Conservation (phyloP, 1,284 basidiomycete genomes). For the Phellopilus nigrolimitatus region DNA sequence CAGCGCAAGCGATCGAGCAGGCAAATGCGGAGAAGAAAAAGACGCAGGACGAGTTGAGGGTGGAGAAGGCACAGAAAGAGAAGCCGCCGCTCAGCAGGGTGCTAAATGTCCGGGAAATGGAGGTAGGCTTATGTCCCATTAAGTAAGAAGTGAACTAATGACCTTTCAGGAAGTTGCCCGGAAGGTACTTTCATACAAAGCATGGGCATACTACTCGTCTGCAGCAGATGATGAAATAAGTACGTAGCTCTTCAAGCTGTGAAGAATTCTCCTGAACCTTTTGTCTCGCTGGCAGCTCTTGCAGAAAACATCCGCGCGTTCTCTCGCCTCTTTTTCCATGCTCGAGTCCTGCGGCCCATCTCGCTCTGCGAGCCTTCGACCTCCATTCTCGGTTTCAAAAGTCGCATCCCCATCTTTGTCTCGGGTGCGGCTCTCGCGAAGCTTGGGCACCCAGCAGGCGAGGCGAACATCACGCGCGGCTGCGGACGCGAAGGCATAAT, state of each 20-base stretch:
- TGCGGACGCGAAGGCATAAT: slow-evolving; percentile 70
- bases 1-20: slow-evolving; percentile 39
- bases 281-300: slow-evolving; percentile 39
- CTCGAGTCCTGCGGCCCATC: slow-evolving; percentile 73
- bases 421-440: slow-evolving; percentile 86
- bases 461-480: slow-evolving; percentile 79
- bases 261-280: slow-evolving; percentile 12
- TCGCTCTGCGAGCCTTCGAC: slow-evolving; percentile 70
- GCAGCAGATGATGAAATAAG: slow-evolving; percentile 79
- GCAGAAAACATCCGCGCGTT: slow-evolving; percentile 71
- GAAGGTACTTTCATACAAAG: slow-evolving; percentile 66
- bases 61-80: slow-evolving; percentile 55
- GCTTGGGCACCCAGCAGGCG: slow-evolving; percentile 84
- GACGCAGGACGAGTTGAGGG: slow-evolving; percentile 67
- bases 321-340: slow-evolving; percentile 76
- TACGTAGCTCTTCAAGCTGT: slow-evolving; percentile 35
- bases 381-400: slow-evolving; percentile 68
- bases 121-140: slow-evolving; percentile 38
- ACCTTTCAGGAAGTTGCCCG: slow-evolving; percentile 50
- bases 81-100: slow-evolving; percentile 65
- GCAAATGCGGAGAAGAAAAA: slow-evolving; percentile 41
- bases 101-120: slow-evolving; percentile 73
- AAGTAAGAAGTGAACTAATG: not conserved
- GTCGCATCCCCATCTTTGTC: slow-evolving; percentile 81
- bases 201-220: slow-evolving; percentile 78